These are phyloP conservation scores for Trichophyton mentagrophytes DNA, from an alignment of 2,329 filamentous ascomycete genomes.

Conservation along the genomic window DNA sequence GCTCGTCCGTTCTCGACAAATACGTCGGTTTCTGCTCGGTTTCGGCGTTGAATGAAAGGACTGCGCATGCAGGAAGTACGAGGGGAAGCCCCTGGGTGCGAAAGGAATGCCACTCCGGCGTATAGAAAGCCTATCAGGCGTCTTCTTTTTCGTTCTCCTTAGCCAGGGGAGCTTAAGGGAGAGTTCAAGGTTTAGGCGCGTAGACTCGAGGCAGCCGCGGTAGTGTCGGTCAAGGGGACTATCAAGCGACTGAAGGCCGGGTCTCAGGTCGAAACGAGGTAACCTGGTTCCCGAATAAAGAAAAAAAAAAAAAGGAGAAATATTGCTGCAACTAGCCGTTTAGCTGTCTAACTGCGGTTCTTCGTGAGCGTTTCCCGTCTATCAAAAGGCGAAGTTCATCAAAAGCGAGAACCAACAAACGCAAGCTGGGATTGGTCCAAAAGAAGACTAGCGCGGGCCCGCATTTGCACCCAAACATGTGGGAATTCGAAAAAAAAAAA, in stretches of 20 bases:
- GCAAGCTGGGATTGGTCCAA: constrained; percentile 6
- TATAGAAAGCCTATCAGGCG: not conserved
- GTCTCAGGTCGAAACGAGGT: not conserved
- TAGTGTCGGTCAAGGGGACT: not conserved
- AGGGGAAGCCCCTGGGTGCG: not conserved
- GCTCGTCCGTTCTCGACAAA: not conserved
- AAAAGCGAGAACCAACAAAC: not conserved
- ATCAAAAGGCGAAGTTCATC: not conserved
- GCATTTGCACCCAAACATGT: constrained; percentile 5
- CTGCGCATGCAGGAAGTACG: not conserved
- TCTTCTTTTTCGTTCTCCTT: not conserved
- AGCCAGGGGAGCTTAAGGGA: not conserved
- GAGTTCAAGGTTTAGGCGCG: constrained; percentile 1
- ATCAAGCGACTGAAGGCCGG: not conserved
- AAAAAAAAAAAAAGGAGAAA: not conserved
- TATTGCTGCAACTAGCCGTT: not conserved
- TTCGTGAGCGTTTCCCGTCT: not conserved
- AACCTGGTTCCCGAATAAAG: not conserved
- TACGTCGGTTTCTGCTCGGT: not conserved
- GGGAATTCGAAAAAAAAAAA: not conserved
- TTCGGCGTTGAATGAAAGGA: not conserved
- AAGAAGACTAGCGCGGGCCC: constrained; percentile 13
- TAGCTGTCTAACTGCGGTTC: not conserved
- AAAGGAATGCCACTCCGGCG: not conserved
- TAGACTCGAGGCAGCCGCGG: not conserved